A percentile compares a stretch with the other conserved stretches of the same genome.
phyloP scores from a whole-genome alignment of 1,139 yeast species.

The Pichia sp. region DNA sequence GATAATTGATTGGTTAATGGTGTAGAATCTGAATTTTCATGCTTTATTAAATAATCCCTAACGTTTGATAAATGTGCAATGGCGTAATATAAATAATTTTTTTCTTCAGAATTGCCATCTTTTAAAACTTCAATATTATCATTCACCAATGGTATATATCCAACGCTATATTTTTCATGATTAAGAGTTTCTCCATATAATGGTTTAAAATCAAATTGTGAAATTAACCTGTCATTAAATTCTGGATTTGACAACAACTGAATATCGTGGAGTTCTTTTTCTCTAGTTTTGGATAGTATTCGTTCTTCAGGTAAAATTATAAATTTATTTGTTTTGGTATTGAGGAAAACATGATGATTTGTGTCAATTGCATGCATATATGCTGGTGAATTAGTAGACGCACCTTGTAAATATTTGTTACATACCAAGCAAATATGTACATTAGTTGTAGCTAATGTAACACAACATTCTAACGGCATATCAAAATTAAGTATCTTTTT shows the following conservation, averaged over 20 bases:
- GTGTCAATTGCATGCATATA: conserved; percentile 58
- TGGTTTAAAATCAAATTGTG: conserved; percentile 27
- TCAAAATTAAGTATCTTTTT: conserved; percentile 60
- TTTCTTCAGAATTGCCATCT: neutral
- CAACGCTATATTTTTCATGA: conserved; percentile 46
- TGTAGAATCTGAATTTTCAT: conserved; percentile 21
- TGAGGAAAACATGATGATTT: conserved; percentile 59
- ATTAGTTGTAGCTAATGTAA: conserved; percentile 53
- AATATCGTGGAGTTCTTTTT: conserved; percentile 44
- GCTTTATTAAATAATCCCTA: conserved; percentile 44
- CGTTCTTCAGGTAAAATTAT: conserved; percentile 59
- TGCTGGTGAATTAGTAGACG: conserved; percentile 58
- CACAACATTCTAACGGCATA: conserved; percentile 58
- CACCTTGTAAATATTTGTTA: conserved; percentile 68
- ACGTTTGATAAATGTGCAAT: conserved; percentile 49
- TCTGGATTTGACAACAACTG: conserved; percentile 47
- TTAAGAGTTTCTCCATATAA: conserved; percentile 35
- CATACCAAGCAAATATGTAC: conserved; percentile 70
- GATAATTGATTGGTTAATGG: conserved; percentile 25
- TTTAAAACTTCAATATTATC: conserved; percentile 34
- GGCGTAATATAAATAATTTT: conserved; percentile 38
- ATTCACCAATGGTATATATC: conserved; percentile 57
- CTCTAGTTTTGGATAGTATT: conserved; percentile 31
- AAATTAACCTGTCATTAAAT: conserved; percentile 35
- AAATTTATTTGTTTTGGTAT: conserved; percentile 42